Evolutionary conservation across 768 basidiomycete species (phyloP).

Genomic region (Hemileccinum rubropunctum): DNA sequence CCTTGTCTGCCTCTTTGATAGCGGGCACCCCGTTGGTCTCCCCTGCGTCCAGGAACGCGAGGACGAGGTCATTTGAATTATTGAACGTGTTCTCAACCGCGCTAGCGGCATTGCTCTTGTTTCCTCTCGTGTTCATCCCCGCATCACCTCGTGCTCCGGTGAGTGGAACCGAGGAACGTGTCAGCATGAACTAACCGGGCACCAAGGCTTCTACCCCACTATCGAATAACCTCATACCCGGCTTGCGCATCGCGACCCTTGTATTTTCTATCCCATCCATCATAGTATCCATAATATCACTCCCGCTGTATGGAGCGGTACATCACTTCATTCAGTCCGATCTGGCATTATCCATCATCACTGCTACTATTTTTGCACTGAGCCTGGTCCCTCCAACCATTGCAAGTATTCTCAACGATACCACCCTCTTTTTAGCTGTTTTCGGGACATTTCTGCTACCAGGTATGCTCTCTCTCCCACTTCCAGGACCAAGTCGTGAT

Average conservation of each 20-base stretch:
- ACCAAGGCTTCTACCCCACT: constrained; percentile 7
- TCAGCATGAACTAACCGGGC: constrained; percentile 11
- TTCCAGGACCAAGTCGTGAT: background rate
- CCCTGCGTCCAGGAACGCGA: constrained; percentile 39
- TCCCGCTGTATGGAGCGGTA: constrained; percentile 45
- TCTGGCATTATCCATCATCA: constrained; percentile 44
- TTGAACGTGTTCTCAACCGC: constrained; percentile 51
- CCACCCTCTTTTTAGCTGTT: constrained; percentile 50
- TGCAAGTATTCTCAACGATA: constrained; percentile 43
- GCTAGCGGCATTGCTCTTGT: constrained; percentile 46
- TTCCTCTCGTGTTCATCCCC: constrained; percentile 58
- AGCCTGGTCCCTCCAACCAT: constrained; percentile 43
- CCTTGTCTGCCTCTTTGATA: constrained; percentile 60
- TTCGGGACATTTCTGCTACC: constrained; percentile 62
- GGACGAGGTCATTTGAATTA: constrained; percentile 54
- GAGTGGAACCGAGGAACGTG: constrained; percentile 29
- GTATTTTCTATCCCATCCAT: constrained; percentile 58
- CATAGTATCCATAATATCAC: constrained; percentile 52
- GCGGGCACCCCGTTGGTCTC: constrained; percentile 25
- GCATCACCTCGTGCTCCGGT: constrained; percentile 44
- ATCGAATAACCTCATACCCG: constrained; percentile 17
- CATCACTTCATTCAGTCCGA: constrained; percentile 42
- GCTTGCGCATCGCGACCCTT: constrained; percentile 51
- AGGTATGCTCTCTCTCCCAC: constrained; percentile 34
- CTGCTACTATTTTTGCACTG: constrained; percentile 41